These are phyloP conservation scores for Fistulinella prunicolor DNA, from an alignment of 768 basidiomycete genomes.

Conservation along the genomic window DNA sequence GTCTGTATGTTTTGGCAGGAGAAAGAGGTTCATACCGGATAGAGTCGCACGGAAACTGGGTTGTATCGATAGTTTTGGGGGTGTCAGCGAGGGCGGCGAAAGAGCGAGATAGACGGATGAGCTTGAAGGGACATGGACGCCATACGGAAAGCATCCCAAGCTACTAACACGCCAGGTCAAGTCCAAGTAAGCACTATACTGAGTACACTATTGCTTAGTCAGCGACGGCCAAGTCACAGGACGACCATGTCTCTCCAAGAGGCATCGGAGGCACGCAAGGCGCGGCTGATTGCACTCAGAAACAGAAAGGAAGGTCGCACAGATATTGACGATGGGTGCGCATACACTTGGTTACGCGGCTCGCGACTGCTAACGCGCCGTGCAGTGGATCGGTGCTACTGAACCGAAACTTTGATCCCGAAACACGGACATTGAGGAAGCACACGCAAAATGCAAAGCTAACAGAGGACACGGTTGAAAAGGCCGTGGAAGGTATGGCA, in stretches of 20 bases:
- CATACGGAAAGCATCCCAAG: constrained; percentile 32
- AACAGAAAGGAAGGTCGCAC: constrained; percentile 64
- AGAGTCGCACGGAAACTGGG: constrained; percentile 62
- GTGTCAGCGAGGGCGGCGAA: constrained; percentile 30
- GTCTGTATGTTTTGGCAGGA: background rate
- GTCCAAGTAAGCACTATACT: too few species aligned
- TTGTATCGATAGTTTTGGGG: constrained; percentile 45
- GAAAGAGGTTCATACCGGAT: constrained; percentile 53
- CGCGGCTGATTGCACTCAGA: constrained; percentile 72
- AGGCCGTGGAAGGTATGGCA: constrained; percentile 77
- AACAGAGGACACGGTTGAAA: constrained; percentile 85
- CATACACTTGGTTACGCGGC: constrained; percentile 1
- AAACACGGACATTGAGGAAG: constrained; percentile 75
- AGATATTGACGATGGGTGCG: constrained; percentile 43
- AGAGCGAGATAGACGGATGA: constrained; percentile 7
- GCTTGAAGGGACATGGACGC: constrained; percentile 19
- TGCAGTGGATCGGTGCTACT: constrained; percentile 52
- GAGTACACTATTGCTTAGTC: constrained; percentile 31
- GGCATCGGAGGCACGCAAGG: constrained; percentile 78
- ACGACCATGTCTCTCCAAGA: constrained; percentile 63
- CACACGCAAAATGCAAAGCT: constrained; percentile 53
- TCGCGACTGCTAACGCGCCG: constrained; percentile 13
- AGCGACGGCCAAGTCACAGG: constrained; percentile 11
- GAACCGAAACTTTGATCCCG: constrained; percentile 87
- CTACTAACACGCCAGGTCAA: background rate